Conservation (phyloP, 2,329 filamentous ascomycete species). For the Exophiala bonariae region DNA sequence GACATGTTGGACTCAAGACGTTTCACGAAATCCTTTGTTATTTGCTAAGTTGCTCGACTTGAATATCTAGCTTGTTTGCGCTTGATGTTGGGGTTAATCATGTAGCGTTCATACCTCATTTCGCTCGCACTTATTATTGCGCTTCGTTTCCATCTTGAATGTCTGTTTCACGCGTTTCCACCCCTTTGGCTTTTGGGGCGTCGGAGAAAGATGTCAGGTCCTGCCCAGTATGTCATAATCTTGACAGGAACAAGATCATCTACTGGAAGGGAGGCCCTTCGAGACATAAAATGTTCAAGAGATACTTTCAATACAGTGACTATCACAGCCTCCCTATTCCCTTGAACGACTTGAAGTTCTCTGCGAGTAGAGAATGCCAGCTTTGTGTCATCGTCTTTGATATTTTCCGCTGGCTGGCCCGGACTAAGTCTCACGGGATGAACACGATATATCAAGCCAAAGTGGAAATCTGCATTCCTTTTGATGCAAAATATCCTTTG, state of each 20-base stretch:
- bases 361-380: conserved; percentile 11
- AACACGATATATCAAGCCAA: conserved; percentile 8
- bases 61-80: too few species aligned
- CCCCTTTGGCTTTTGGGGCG: too few species aligned
- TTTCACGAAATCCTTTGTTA: too few species aligned
- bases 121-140: too few species aligned
- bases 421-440: conserved; percentile 1
- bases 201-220: neutral
- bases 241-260: conserved; percentile 13
- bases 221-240: conserved; percentile 11
- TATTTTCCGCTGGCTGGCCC: conserved; percentile 11
- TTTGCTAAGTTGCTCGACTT: too few species aligned
- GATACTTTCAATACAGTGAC: conserved; percentile 10
- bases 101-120: too few species aligned
- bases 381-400: conserved; percentile 13
- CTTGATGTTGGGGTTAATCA: too few species aligned
- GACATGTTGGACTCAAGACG: too few species aligned
- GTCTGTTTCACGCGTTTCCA: too few species aligned
- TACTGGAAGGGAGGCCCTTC: conserved; percentile 16
- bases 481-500: conserved; percentile 5
- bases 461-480: conserved; percentile 12
- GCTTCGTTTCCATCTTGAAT: too few species aligned
- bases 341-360: conserved; percentile 11
- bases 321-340: conserved; percentile 8
- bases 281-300: conserved; percentile 10